Evolutionary conservation across 768 basidiomycete species (phyloP), one percentile per base, ranked within the genome.

Genomic region (Xanthoconium purpureum): DNA sequence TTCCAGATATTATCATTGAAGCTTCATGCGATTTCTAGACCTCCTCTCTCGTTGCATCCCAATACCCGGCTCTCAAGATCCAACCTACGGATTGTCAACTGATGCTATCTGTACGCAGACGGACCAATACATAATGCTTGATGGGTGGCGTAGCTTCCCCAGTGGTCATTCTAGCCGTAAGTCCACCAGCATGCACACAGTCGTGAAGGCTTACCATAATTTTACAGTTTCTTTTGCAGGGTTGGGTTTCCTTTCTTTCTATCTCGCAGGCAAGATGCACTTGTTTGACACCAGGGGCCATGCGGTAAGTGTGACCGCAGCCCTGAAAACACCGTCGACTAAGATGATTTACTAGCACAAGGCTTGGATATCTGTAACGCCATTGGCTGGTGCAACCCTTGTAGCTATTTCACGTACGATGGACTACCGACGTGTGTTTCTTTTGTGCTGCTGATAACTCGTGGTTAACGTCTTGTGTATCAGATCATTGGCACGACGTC

Each of bases 401-500:
- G 87, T 92, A 10, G 90, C 90, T 4, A 84, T 94, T 50, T 89
- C 87, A 7, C 84, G 95, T 18, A 94, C 91, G 3, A 94, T 95
- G 89, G 94, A 96, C 72, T 88, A 88, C 63, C 82, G 94, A 55
- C 93, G 89, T 91, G 64, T 20, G 53, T 9, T 50, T 49, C 14
- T 14, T 35, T 32, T n/a, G 9, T 17, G 28, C 15, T 58, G 63
- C 52, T 49, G 65, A 38, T 53, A 46, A 6, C 40, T 38, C 13
- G 56, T 58, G 20, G 48, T 48, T 52, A 50, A 51, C 29, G 17
- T 20, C 20, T 10, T 51, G 50, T 32, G 54, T 47, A 36, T 33
- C 58, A 92, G 90, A 96, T 71, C 93, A 96, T 70, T 94, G 91
- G 89, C 85, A 92, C 6, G 96, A 99, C 62, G 89, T 97, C 42